These are phyloP conservation scores for Globisporangium polare DNA, from an alignment of 352 stramenopile species.

Conservation along the genomic window DNA sequence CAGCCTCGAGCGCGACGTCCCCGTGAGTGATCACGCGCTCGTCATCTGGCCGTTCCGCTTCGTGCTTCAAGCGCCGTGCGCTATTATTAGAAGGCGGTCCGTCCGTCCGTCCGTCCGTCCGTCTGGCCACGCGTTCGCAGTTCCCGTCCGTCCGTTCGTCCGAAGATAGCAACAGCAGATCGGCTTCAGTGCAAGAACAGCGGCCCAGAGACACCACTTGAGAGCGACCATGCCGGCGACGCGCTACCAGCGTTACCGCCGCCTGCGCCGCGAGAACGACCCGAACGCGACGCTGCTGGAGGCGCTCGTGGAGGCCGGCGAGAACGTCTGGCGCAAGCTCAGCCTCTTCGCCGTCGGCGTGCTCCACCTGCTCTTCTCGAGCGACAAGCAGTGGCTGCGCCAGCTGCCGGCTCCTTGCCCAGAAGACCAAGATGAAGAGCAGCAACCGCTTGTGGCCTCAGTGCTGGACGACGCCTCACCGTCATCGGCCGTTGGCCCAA, in stretches of 20 bases:
- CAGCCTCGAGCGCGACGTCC: too few relatives aligned
- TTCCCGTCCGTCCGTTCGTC: not conserved
- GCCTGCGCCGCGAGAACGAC: not conserved
- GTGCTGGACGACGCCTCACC: not conserved
- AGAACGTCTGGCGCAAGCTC: constrained; percentile 58
- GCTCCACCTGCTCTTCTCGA: constrained; percentile 74
- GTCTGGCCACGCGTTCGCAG: not conserved
- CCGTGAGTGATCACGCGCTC: not conserved
- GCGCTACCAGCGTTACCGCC: not conserved
- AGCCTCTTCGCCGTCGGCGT: constrained; percentile 56
- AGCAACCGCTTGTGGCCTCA: not conserved
- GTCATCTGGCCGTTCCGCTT: not conserved
- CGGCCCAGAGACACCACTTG: not conserved
- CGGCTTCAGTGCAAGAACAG: not conserved
- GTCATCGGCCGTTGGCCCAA: not conserved
- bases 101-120: not conserved
- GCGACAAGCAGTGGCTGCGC: constrained; percentile 48
- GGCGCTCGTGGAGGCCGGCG: constrained; percentile 24
- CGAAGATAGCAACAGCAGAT: not conserved
- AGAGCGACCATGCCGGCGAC: not conserved
- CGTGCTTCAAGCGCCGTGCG: not conserved
- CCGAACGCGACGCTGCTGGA: constrained; percentile 23
- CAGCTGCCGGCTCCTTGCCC: not conserved
- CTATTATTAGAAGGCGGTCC: not conserved
- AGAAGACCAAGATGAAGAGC: not conserved